Conservation (phyloP, 202 grass and related monocot species). For the Zizania palustris region DNA sequence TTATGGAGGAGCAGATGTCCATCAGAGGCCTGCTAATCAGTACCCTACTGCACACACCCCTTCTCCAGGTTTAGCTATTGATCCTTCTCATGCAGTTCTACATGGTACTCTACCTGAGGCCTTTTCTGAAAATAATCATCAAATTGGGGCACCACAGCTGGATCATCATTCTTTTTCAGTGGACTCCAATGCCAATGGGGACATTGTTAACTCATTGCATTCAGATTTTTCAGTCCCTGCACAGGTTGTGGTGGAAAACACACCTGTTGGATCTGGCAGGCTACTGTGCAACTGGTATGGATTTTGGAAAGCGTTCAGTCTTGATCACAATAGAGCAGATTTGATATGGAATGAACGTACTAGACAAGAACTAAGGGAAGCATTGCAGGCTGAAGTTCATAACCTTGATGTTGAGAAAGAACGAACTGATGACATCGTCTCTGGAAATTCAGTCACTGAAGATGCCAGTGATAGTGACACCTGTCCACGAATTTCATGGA, state of each 20-base stretch:
- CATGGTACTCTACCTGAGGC: constrained; percentile 52
- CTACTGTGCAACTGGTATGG: constrained; percentile 95
- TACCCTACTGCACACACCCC: constrained; percentile 44
- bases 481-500: constrained; percentile 94
- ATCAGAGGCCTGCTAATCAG: constrained; percentile 53
- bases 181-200: constrained; percentile 59
- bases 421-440: constrained; percentile 89
- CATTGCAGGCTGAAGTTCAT: constrained; percentile 97
- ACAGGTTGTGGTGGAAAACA: constrained; percentile 95
- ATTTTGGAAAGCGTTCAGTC: constrained; percentile 90
- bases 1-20: constrained; percentile 52
- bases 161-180: constrained; percentile 57
- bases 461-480: constrained; percentile 61
- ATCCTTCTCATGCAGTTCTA: constrained; percentile 54
- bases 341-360: constrained; percentile 98
- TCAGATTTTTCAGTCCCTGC: constrained; percentile 86
- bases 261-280: constrained; percentile 96
- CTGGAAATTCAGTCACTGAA: constrained; percentile 64
- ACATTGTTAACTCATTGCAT: constrained; percentile 61
- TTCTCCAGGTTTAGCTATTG: constrained; percentile 47
- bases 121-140: constrained; percentile 54
- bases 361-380: constrained; percentile 90
- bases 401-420: constrained; percentile 99
- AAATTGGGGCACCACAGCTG: constrained; percentile 43
- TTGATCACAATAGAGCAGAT: constrained; percentile 98